Base-by-base conservation (phyloP, 805 yeast species). In the Cyberlindnera americana region DNA sequence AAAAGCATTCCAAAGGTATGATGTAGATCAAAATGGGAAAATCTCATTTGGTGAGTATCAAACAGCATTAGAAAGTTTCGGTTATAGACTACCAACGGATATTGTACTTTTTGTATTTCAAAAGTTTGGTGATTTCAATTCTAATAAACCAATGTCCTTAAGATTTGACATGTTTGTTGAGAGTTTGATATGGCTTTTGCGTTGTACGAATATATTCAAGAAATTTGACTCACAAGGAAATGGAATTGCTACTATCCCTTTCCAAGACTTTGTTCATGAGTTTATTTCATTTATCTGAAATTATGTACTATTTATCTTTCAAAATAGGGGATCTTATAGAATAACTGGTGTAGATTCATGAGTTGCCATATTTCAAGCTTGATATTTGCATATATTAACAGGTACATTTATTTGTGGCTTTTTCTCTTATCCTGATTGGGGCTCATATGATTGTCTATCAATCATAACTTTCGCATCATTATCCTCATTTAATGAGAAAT, bases 101-200 rank as follows among this genome's bases (percentile, higher is more conserved):
- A 69, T 78, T 47, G 78, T 78, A 19, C 66, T 74, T 33, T 77
- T 73, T 52, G 61, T 83, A 41, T 82, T 80, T 54, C 74, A 69
- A 47, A 71, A 70, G 41, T 81, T 78, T 54, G 69, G 80, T 28
- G 71, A 65, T 18, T 44, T 53, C 21, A 49, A 52, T 28, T 50
- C 52, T 7, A 59, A 58, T 35, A 55, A 50, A 15, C 58, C 58
- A 19, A 52, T 56, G 59, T 69, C 64, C 42, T 57, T 87, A 61
- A 78, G 83, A 43, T 87, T 87, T 59, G 95, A 87, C 58, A 72
- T 78, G 59, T 87, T 87, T 61, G 88, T 87, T 19, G 95, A 87
- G 57, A 72, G 85, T 38, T 70, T 87, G 49, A 83, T 86, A 14
- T 83, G 86, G 72, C 67, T 87, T 49, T 72, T 86, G 56, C 75